A percentile compares a stretch with the other conserved stretches of the same genome.
These are phyloP conservation scores for Rosa persica DNA, from an alignment of 306 rosid genomes.

Conservation along the genomic window DNA sequence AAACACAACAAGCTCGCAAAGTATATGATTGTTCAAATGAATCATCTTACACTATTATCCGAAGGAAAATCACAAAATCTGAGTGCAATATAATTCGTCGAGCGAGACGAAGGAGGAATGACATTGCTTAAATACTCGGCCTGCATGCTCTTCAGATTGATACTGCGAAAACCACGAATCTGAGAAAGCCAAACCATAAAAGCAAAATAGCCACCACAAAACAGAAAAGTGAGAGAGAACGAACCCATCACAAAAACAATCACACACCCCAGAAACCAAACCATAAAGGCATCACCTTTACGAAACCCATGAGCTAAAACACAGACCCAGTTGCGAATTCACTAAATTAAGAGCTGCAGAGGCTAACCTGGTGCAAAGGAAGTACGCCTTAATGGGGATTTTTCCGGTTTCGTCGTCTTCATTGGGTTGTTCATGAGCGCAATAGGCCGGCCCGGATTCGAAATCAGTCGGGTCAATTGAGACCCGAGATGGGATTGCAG, in stretches of 20 bases:
- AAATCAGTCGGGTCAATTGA: slow-evolving; percentile 32
- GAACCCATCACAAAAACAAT: slow-evolving; percentile 14
- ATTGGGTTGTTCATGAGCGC: slow-evolving; percentile 23
- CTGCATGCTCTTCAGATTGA: slow-evolving; percentile 91
- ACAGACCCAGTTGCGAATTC: slow-evolving; percentile 23
- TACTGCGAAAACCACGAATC: slow-evolving; percentile 91
- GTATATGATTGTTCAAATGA: slow-evolving; percentile 4
- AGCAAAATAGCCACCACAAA: slow-evolving; percentile 30
- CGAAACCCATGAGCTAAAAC: neutral
- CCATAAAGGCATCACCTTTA: neutral
- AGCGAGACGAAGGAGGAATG: slow-evolving; percentile 86
- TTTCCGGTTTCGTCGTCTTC: slow-evolving; percentile 44
- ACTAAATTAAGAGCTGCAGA: slow-evolving; percentile 1
- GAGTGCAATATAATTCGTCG: slow-evolving; percentile 85
- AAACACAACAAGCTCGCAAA: slow-evolving; percentile 12
- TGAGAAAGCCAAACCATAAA: slow-evolving; percentile 63
- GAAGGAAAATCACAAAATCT: slow-evolving; percentile 59
- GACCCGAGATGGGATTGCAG: slow-evolving; percentile 51
- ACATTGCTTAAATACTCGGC: slow-evolving; percentile 71
- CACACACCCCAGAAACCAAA: slow-evolving; percentile 8
- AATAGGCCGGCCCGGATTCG: slow-evolving; percentile 33
- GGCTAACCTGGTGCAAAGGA: slow-evolving; percentile 83
- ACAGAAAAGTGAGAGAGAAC: slow-evolving; percentile 28
- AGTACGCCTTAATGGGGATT: slow-evolving; percentile 80
- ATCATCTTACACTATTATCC: slow-evolving; percentile 50